Evolutionary conservation across 2,329 filamentous ascomycete species (phyloP), one percentile per base, ranked within the genome.

Genomic region (Pseudofabraea citricarpa): DNA sequence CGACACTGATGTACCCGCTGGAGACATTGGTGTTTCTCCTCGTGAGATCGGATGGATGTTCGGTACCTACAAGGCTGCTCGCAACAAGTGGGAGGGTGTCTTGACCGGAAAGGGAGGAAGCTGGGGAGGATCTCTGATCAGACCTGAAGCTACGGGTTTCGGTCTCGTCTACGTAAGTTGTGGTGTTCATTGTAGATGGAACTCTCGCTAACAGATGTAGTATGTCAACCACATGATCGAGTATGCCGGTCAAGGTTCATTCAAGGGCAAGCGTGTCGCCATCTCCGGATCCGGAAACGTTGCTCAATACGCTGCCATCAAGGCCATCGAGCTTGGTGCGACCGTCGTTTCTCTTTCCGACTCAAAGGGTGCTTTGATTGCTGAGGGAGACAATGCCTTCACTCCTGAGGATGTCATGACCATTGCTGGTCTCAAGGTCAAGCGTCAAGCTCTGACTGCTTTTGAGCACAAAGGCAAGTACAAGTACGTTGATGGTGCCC

Each of bases 231-330:
- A 95, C 77, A 96, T 96, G 90, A 90, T 97, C 64, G 74, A 86
- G 68, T 85, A 95, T 69, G 87, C 88, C 56, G 89, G 88, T 66
- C 83, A 85, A 64, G 90, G 94, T 64, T 79, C 77, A 55, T 95
- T 95, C 74, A 70, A 79, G 51, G 91, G 90, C 71, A 97, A 97
- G 81, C 85, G 84, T 48, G 93, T 97, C 45, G 88, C 91, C 67
- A 85, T 98, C 68, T 96, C 93, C 35, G 93, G 93, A 52, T 96
- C 91, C 47, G 93, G 93, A 56, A 98, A 98, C 73, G 93, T 97
- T 43, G 93, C 93, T 23, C 93, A 97, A 74, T 97, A 93, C 73
- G 91, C 91, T 23, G 93, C 91, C 1, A 85, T 97, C 57, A 97
- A 97, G 75, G 83, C 84, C 64, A 93, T 97, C 60, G 90, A 97